phyloP scores from a whole-genome alignment of 2,329 filamentous ascomycete genomes.

The Fusarium scirpi region DNA sequence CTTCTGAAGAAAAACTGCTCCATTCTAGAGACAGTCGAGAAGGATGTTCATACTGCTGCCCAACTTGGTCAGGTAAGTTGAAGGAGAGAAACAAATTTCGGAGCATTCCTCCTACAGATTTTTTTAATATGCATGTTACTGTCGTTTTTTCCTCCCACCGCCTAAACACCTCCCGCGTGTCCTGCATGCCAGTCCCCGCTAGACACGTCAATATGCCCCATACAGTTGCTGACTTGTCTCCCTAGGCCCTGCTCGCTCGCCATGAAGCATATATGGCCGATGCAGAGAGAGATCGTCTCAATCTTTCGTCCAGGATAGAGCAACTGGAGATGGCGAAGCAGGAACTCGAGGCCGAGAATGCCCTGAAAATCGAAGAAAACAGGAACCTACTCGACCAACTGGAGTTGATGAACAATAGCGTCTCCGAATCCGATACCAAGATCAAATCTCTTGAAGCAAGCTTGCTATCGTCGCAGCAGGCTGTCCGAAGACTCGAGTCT shows the following conservation, averaged over 20 bases:
- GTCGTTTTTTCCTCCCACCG: constrained; percentile 12
- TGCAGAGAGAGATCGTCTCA: constrained; percentile 84
- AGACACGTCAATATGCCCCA: constrained; percentile 29
- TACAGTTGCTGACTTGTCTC: constrained; percentile 71
- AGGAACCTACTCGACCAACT: constrained; percentile 83
- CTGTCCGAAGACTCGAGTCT: constrained; percentile 78
- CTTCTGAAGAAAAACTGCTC: constrained; percentile 84
- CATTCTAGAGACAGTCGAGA: constrained; percentile 83
- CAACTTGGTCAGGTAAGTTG: constrained; percentile 90
- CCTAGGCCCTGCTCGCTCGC: constrained; percentile 86
- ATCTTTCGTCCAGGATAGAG: constrained; percentile 79
- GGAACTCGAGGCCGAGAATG: constrained; percentile 81
- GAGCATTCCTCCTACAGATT: constrained; percentile 40
- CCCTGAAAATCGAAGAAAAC: constrained; percentile 84
- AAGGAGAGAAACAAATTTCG: constrained; percentile 33
- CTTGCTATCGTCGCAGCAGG: constrained; percentile 80
- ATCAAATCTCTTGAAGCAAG: constrained; percentile 82
- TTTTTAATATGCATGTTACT: constrained; percentile 4
- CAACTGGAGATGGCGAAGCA: constrained; percentile 80
- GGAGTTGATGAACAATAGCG: constrained; percentile 83
- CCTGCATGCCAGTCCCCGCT: constrained; percentile 43
- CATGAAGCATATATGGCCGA: constrained; percentile 96
- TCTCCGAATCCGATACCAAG: constrained; percentile 82
- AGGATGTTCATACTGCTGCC: constrained; percentile 87
- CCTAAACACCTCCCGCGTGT: constrained; percentile 17